These are phyloP conservation scores for Colletotrichum eremochloae DNA, from an alignment of 2,329 filamentous ascomycete species.

Conservation along the genomic window DNA sequence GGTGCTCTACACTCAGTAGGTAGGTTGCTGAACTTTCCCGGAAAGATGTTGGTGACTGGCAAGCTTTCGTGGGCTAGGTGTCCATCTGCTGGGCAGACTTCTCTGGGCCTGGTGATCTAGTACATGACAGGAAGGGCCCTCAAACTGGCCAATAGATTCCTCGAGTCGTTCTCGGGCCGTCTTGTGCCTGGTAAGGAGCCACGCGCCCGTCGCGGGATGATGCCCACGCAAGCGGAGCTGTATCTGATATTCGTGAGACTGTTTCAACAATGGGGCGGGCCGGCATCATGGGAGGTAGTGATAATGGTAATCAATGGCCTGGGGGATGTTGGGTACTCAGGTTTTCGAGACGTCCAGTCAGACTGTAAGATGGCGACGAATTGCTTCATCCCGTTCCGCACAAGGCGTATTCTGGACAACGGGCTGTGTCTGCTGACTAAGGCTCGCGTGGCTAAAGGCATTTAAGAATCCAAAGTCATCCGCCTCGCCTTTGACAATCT, in stretches of 20 bases:
- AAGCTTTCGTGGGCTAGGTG: slow-evolving; percentile 40
- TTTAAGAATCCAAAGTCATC: slow-evolving; percentile 50
- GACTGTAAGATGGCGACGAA: slow-evolving; percentile 55
- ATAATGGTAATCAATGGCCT: slow-evolving; percentile 49
- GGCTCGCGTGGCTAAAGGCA: slow-evolving; percentile 23
- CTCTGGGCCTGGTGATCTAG: slow-evolving; percentile 54
- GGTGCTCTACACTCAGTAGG: slow-evolving; percentile 54
- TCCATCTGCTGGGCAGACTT: slow-evolving; percentile 44
- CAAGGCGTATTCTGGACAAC: slow-evolving; percentile 46
- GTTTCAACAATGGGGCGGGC: slow-evolving; percentile 52
- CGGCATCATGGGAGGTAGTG: slow-evolving; percentile 49
- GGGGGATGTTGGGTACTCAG: slow-evolving; percentile 52
- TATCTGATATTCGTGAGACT: slow-evolving; percentile 54
- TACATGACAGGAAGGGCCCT: slow-evolving; percentile 53
- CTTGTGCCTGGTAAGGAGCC: slow-evolving; percentile 48
- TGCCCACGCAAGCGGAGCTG: slow-evolving; percentile 56
- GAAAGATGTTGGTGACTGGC: slow-evolving; percentile 42
- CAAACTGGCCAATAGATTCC: slow-evolving; percentile 52
- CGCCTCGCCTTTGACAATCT: slow-evolving; percentile 51
- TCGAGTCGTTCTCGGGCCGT: slow-evolving; percentile 52
- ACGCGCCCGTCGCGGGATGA: slow-evolving; percentile 54
- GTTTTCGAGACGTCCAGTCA: slow-evolving; percentile 52
- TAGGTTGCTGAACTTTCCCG: slow-evolving; percentile 40
- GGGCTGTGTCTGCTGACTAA: neutral
- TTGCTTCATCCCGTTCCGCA: slow-evolving; percentile 56